Base-by-base conservation (phyloP, 2,329 filamentous ascomycete genomes). In the Hymenoscyphus fraxineus region DNA sequence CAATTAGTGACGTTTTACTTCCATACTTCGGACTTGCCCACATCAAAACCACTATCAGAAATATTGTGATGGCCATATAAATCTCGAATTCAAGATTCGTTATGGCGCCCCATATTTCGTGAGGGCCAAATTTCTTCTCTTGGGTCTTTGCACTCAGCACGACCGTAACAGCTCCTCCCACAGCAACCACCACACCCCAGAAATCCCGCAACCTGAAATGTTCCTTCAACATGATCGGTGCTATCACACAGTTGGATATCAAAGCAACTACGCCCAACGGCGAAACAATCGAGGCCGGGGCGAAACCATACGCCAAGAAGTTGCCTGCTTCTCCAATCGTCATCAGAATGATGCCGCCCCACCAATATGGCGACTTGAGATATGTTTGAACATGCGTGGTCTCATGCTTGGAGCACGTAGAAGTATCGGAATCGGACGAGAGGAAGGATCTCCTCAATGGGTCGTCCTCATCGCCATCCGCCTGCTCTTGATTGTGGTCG, bases 231-330 rank as follows among this genome's bases (percentile, higher is more conserved):
- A 99, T 88, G 67, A 95, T 88, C 0, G 95, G 95, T 2, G 95
- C 95, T 75, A 99, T 97, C 66, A 99, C 86, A 77, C 95, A 99
- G 78, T 99, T 99, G 56, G 93, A 97, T 57, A 99, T 88, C 67
- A 99, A 81, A 1, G 95, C 95, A 13, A 99, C 95, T n/a, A 99
- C 95, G 10, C 95, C 95, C 6, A 99, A 82, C 0, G 95, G 95
- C 40, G 93, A 97, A 54, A 99, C 95, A 72, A 99, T 97, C 15
- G 95, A 98, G 7, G 95, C 95, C 3, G 95, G 95, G 38, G 95
- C 95, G 76, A 99, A 99, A 31, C 95, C 95, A 74, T 99, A 99
- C 0, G 95, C 95, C 68, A 99, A 80, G 74, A 99, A 99, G 76
- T 99, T 99, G 60, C 95, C 95, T 74, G 91, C 89, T 79, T 99